Conservation (phyloP, 2,329 filamentous ascomycete species). For the Domatiomyces globalis region DNA sequence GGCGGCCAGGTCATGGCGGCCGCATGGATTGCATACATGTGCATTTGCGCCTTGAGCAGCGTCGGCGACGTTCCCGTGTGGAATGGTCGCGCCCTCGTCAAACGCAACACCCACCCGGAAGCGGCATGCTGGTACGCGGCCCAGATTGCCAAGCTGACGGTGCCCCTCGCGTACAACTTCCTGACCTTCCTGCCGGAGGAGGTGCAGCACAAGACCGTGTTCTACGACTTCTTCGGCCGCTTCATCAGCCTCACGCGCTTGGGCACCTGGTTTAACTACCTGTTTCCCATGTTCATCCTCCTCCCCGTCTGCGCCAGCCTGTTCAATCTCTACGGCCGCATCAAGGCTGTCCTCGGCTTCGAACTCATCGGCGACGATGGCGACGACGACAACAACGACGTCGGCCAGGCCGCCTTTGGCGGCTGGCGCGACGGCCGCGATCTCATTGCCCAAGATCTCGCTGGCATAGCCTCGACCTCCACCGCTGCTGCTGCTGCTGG, state of each 20-base stretch:
- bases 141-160: constrained; percentile 80
- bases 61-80: constrained; percentile 94
- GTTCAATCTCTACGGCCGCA: constrained; percentile 77
- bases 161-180: constrained; percentile 92
- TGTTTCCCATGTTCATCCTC: constrained; percentile 80
- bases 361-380: constrained; percentile 63
- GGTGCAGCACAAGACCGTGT: constrained; percentile 64
- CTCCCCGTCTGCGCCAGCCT: constrained; percentile 71
- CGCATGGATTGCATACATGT: constrained; percentile 93
- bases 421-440: constrained; percentile 87
- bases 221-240: constrained; percentile 73
- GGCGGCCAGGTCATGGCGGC: constrained; percentile 73
- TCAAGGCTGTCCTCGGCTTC: constrained; percentile 65
- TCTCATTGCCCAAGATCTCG: constrained; percentile 74
- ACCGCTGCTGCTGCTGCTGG: constrained; percentile 20
- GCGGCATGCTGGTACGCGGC: constrained; percentile 92
- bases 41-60: constrained; percentile 68
- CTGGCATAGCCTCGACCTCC: constrained; percentile 37
- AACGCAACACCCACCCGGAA: constrained; percentile 80
- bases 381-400: constrained; percentile 42
- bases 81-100: constrained; percentile 82
- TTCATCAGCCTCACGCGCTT: constrained; percentile 72
- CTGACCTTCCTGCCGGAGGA: constrained; percentile 66
- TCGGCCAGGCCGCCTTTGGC: constrained; percentile 46
- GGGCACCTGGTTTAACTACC: constrained; percentile 68